Evolutionary conservation across 345 rosid genomes (phyloP), one percentile per base, ranked within the genome.

Genomic region (Barbarea vulgaris): DNA sequence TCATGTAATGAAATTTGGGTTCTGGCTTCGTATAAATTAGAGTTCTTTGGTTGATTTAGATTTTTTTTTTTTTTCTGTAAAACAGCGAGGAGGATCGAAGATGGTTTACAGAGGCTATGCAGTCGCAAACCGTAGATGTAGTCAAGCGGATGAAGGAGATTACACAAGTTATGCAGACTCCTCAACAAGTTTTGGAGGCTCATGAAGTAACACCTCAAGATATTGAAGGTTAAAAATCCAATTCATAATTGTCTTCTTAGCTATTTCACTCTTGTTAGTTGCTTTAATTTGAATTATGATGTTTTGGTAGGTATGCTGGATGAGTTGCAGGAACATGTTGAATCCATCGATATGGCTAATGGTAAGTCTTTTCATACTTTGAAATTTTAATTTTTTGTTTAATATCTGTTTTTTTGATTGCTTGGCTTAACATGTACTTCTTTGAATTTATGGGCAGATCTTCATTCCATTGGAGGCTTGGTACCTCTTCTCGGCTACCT

Each of bases 51-150:
- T 48, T 59, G 39, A 60, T 48, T 50, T 56, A 12, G 0, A 11
- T 55, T 28, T 18, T 12, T 33, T 39, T 24, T 24, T 25, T n/a
- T n/a, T n/a, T n/a, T 28, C 30, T 64, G 11, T 62, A 67, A 67
- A 65, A 62, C 67, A 93, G 95, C 10, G 98, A 91, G 84, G 98
- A 94, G 78, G 97, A 91, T 80, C 74, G 91, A 56, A 88, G 27
- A 83, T 94, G 97, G 98, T 94, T 94, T 72, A 81, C 81, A 83
- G 97, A 94, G 73, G 97, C 97, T 7, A 88, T 94, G 97, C 97
- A 94, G 67, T 62, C 95, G 7, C 93, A 91, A 63, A 87, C 69
- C 7, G 77, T 91, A 54, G 95, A 94, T 75, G 96, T 94, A 66
- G 69, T 87, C 44, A 78, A 83, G 79, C 88, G 98, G 3, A 83